phyloP scores from a whole-genome alignment of 345 rosid genomes.

The Ailanthus altissimus region DNA sequence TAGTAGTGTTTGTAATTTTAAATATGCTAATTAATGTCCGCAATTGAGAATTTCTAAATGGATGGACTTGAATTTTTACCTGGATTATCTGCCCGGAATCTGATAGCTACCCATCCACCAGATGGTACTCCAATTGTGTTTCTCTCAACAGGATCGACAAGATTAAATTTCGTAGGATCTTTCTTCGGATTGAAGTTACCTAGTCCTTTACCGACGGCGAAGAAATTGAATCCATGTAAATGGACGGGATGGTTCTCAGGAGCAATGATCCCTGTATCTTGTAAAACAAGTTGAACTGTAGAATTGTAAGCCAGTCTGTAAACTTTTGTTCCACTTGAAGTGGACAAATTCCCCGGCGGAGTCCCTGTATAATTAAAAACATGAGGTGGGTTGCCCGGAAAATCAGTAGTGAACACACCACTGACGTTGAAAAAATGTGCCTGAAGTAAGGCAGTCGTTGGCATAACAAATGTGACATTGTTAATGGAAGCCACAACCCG shows the following conservation, averaged over 20 bases:
- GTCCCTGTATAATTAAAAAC: constrained; percentile 67
- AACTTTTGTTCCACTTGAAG: constrained; percentile 62
- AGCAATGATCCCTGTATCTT: constrained; percentile 78
- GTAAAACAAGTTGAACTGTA: constrained; percentile 78
- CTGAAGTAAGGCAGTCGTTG: constrained; percentile 66
- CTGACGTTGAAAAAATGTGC: constrained; percentile 79
- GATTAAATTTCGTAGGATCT: constrained; percentile 68
- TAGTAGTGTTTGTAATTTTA: too few relatives aligned
- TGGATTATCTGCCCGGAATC: constrained; percentile 91
- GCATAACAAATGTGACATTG: constrained; percentile 86
- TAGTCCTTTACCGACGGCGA: constrained; percentile 67
- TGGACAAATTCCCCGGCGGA: constrained; percentile 55
- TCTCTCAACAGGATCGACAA: constrained; percentile 91
- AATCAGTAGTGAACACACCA: constrained; percentile 86
- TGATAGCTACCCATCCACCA: constrained; percentile 90
- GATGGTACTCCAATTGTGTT: constrained; percentile 89
- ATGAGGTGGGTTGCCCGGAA: constrained; percentile 68
- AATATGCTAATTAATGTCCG: too few relatives aligned
- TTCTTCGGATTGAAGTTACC: constrained; percentile 69
- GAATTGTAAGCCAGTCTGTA: constrained; percentile 66
- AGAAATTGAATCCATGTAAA: constrained; percentile 89
- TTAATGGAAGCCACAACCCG: constrained; percentile 77
- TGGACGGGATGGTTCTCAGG: constrained; percentile 90
- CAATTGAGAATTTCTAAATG: too few relatives aligned
- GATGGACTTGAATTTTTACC: constrained; percentile 38